Evolutionary conservation across 305 asterid genomes (phyloP).

Genomic region (Fraxinus sp.): DNA sequence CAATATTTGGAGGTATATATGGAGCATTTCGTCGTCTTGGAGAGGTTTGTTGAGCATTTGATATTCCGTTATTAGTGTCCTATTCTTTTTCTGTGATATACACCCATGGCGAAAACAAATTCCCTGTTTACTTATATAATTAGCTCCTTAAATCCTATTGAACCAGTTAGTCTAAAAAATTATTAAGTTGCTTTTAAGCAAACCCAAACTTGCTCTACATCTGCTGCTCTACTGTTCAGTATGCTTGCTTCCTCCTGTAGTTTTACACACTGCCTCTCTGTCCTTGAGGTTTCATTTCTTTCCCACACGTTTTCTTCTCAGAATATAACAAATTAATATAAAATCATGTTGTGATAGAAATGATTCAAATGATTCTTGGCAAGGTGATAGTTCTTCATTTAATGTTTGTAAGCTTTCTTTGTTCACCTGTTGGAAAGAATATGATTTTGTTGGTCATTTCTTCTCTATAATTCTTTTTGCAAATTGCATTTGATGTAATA

Average conservation of each 20-base stretch:
- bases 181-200: neutral
- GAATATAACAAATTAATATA: neutral
- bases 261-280: neutral
- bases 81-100: conserved; percentile 6
- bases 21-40: conserved; percentile 99
- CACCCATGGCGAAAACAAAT: neutral
- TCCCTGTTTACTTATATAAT: neutral
- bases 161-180: neutral
- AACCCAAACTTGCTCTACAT: neutral
- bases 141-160: neutral
- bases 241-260: conserved; percentile 1
- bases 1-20: conserved; percentile 94
- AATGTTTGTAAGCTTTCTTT: neutral
- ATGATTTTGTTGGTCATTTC: neutral
- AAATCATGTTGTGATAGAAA: neutral
- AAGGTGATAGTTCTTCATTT: neutral
- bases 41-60: conserved; percentile 58
- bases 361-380: neutral
- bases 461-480: neutral
- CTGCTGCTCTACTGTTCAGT: neutral
- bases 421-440: neutral
- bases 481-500: neutral
- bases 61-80: neutral
- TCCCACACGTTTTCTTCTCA: neutral
- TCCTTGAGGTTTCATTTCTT: neutral